These are phyloP conservation scores for Laguncularia racemosa DNA, from an alignment of 345 rosid species.

Conservation along the genomic window DNA sequence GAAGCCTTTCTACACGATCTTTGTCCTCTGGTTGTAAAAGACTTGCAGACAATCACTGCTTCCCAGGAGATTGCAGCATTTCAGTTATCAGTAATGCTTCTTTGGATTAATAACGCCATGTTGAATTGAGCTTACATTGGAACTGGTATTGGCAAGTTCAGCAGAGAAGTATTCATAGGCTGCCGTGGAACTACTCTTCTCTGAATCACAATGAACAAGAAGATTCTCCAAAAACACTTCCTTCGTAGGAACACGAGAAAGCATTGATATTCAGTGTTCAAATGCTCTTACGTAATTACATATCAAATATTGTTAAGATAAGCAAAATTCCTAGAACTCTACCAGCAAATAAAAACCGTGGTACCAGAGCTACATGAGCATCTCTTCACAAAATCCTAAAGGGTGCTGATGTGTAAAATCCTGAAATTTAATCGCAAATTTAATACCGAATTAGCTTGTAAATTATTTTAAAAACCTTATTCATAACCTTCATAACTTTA, in stretches of 20 bases:
- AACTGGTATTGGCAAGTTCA: conserved; percentile 29
- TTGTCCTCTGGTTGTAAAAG: conserved; percentile 34
- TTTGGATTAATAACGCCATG: conserved; percentile 1
- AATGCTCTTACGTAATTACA: conserved; percentile 51
- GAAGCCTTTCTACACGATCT: conserved; percentile 40
- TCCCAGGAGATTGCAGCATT: neutral
- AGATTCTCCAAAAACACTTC: conserved; percentile 25
- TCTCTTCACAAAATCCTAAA: too few species aligned
- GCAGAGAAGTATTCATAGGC: conserved; percentile 52
- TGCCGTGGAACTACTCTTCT: conserved; percentile 64
- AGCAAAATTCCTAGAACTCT: too few species aligned
- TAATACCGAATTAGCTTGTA: too few species aligned
- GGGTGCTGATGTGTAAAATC: too few species aligned
- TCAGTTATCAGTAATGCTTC: neutral
- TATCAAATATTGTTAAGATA: too few species aligned
- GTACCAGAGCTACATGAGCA: neutral
- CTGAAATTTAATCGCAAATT: too few species aligned
- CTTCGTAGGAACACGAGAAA: conserved; percentile 16
- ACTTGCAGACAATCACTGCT: conserved; percentile 24
- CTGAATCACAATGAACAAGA: conserved; percentile 33
- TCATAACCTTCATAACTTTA: too few species aligned
- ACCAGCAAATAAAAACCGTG: too few species aligned
- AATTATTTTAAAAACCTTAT: too few species aligned
- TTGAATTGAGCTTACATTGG: conserved; percentile 33
- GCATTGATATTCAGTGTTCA: conserved; percentile 64